Evolutionary conservation across 2,329 filamentous ascomycete genomes (phyloP).

Genomic region (Hyphodiscus sp.): DNA sequence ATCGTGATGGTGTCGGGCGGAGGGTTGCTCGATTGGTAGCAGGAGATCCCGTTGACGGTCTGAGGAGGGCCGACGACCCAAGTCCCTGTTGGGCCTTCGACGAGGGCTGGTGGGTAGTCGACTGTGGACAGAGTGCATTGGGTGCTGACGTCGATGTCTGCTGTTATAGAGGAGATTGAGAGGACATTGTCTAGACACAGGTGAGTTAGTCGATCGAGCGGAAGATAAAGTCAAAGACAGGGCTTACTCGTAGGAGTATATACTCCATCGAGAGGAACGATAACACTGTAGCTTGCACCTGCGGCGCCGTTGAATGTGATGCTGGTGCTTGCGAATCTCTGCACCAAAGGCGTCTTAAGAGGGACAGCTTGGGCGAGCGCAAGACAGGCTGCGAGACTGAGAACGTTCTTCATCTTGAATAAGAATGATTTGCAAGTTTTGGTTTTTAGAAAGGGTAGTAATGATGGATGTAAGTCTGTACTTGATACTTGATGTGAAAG

Average conservation of each 20-base stretch:
- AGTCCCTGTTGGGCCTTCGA: constrained; percentile 14
- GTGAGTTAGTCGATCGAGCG: constrained; percentile 1
- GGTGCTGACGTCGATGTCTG: constrained; percentile 11
- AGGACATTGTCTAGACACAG: constrained; percentile 17
- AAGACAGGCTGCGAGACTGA: constrained; percentile 13
- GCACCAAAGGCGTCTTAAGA: constrained; percentile 1
- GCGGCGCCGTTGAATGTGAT: constrained; percentile 23
- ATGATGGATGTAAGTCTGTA: too few relatives aligned
- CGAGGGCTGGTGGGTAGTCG: constrained; percentile 20
- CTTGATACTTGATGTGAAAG: too few relatives aligned
- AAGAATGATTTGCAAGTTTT: too few relatives aligned
- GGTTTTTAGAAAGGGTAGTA: too few relatives aligned
- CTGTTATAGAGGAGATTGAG: constrained; percentile 20
- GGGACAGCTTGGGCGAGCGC: constrained; percentile 16
- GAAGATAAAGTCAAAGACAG: background rate
- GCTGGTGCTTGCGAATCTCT: constrained; percentile 1
- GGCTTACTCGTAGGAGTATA: constrained; percentile 10
- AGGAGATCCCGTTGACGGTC: constrained; percentile 19
- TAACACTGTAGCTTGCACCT: constrained; percentile 17
- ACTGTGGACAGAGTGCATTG: constrained; percentile 22
- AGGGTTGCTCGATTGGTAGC: constrained; percentile 2
- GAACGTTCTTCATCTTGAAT: constrained; percentile 17
- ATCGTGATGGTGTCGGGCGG: constrained; percentile 13
- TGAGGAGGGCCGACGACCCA: constrained; percentile 25
- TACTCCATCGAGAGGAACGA: constrained; percentile 18